Percentiles rank a stretch among this genome's conserved stretches.
Evolutionary conservation across 2,329 filamentous ascomycete genomes (phyloP).

Genomic region (Trichoderma atroviride): DNA sequence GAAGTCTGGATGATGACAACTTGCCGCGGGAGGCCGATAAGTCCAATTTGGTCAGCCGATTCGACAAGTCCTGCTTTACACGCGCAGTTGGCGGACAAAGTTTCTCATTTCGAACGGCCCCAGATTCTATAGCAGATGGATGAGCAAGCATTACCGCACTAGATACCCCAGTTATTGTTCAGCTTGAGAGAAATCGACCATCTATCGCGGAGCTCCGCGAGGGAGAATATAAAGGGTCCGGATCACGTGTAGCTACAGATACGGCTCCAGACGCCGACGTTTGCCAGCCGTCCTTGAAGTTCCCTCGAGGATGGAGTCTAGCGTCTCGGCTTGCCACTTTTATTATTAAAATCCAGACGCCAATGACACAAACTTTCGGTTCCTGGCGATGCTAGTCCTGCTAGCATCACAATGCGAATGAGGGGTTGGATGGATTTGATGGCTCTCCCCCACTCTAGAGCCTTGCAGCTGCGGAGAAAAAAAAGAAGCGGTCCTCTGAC

Average conservation of each 20-base stretch:
- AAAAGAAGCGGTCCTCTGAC: slow-evolving; percentile 12
- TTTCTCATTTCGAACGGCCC: not conserved
- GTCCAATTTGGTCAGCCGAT: not conserved
- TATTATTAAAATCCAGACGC: slow-evolving; percentile 20
- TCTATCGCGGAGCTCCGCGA: slow-evolving; percentile 23
- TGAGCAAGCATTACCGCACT: slow-evolving; percentile 2
- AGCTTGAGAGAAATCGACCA: not conserved
- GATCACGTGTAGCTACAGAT: slow-evolving; percentile 1
- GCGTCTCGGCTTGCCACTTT: not conserved
- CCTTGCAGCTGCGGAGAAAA: slow-evolving; percentile 21
- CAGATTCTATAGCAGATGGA: not conserved
- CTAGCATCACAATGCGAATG: slow-evolving; percentile 8
- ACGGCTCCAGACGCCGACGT: not conserved
- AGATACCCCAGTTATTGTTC: slow-evolving; percentile 18
- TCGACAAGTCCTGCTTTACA: not conserved
- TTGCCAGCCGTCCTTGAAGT: slow-evolving; percentile 1
- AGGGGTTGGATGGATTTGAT: slow-evolving; percentile 4
- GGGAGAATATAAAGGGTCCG: not conserved
- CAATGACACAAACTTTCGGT: slow-evolving; percentile 27
- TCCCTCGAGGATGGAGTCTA: slow-evolving; percentile 2
- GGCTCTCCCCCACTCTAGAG: slow-evolving; percentile 5
- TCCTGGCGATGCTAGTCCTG: slow-evolving; percentile 20
- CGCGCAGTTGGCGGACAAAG: slow-evolving; percentile 3
- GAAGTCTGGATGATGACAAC: slow-evolving; percentile 30
- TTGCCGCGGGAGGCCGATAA: not conserved